Conservation (phyloP, 768 basidiomycete species). For the Mycena metata region DNA sequence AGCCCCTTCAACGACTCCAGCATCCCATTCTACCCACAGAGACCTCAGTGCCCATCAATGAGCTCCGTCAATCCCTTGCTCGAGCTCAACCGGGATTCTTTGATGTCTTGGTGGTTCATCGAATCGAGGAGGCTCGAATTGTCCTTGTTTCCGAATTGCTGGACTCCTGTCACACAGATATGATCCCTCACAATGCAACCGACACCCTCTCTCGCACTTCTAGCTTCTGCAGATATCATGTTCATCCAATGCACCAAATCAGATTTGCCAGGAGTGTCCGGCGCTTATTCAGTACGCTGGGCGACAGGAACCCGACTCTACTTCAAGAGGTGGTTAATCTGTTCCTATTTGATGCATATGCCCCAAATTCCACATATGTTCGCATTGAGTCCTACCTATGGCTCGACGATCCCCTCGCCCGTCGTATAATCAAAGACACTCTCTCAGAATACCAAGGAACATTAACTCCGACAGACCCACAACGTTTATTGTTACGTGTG, state of each 20-base stretch:
- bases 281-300: neutral
- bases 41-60: neutral
- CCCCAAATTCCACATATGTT: neutral
- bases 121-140: conserved; percentile 3
- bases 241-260: conserved; percentile 6
- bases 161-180: neutral
- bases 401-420: conserved; percentile 3
- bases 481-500: neutral
- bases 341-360: conserved; percentile 1
- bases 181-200: neutral
- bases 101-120: neutral
- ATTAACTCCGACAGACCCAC: neutral
- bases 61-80: neutral
- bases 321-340: neutral
- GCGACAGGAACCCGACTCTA: neutral
- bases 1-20: neutral
- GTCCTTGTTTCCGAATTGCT: neutral
- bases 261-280: neutral
- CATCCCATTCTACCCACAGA: conserved; percentile 3
- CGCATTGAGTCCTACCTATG: neutral
- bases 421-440: conserved; percentile 5
- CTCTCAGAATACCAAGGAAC: neutral
- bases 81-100: neutral
- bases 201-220: conserved; percentile 1
- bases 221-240: too few relatives aligned